phyloP scores from a whole-genome alignment of 495 filamentous ascomycete genomes.

The Aspergillus affinis region DNA sequence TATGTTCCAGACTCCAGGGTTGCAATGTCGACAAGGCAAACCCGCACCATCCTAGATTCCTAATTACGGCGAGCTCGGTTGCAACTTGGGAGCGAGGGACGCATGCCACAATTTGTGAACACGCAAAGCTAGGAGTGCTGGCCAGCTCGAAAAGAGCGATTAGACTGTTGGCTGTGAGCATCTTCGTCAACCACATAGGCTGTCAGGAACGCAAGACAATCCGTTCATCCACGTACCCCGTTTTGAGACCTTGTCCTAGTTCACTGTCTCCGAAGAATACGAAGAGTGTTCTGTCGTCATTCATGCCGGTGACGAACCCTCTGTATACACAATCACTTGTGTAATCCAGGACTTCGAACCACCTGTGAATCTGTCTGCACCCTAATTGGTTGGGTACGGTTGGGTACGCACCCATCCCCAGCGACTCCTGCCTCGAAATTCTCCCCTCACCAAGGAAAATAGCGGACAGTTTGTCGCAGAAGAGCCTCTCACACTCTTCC shows the following conservation, averaged over 20 bases:
- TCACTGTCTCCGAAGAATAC: constrained; percentile 78
- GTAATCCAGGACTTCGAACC: constrained; percentile 90
- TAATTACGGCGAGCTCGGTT: constrained; percentile 62
- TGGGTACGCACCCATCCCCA: constrained; percentile 70
- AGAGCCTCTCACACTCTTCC: constrained; percentile 99
- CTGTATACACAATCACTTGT: constrained; percentile 76
- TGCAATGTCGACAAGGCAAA: constrained; percentile 79
- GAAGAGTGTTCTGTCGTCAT: constrained; percentile 72
- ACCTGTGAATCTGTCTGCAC: constrained; percentile 45
- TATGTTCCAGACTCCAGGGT: constrained; percentile 57
- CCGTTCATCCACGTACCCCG: constrained; percentile 61
- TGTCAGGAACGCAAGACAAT: background rate
- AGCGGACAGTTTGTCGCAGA: constrained; percentile 88
- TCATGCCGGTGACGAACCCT: constrained; percentile 68
- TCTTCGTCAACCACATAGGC: background rate
- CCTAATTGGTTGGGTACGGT: constrained; percentile 24
- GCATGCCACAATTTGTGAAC: constrained; percentile 76
- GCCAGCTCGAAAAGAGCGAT: constrained; percentile 91
- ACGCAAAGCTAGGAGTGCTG: constrained; percentile 62
- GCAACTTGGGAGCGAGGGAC: constrained; percentile 64
- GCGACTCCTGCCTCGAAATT: constrained; percentile 60
- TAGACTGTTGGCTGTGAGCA: constrained; percentile 51
- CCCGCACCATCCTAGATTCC: constrained; percentile 88
- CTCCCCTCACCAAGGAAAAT: constrained; percentile 96
- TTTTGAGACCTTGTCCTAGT: constrained; percentile 74